Percentiles rank a stretch among this genome's conserved stretches.
Conservation (phyloP, 257 asterid genomes). For the Jacaranda mimosifolia region DNA sequence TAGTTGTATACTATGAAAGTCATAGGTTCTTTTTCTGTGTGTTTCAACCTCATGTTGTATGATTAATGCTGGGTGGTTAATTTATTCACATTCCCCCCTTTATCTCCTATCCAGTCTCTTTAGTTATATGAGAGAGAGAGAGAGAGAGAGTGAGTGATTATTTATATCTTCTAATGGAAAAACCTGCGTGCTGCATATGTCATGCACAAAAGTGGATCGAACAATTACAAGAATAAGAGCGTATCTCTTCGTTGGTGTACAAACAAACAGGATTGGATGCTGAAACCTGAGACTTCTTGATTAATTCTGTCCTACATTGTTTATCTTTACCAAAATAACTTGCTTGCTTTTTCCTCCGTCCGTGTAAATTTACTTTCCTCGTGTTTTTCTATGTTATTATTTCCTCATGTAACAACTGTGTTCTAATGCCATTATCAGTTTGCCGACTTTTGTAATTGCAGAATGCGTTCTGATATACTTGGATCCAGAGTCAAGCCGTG, state of each 20-base stretch:
- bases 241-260: not conserved
- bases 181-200: not conserved
- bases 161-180: not conserved
- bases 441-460: conserved; percentile 99
- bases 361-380: not conserved
- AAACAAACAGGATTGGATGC: not conserved
- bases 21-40: conserved; percentile 3
- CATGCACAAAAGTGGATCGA: not conserved
- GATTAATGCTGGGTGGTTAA: not conserved
- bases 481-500: conserved; percentile 87
- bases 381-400: not conserved
- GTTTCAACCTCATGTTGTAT: conserved; percentile 6
- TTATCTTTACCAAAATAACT: not conserved
- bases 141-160: too few species aligned
- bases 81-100: not conserved
- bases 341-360: not conserved
- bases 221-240: not conserved
- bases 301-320: not conserved
- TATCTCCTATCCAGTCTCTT: not conserved
- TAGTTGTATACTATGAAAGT: not conserved
- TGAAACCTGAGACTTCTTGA: not conserved
- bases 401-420: conserved; percentile 18
- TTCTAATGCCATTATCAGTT: conserved; percentile 89
- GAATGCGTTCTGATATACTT: conserved; percentile 97
- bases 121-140: too few species aligned